phyloP scores from a whole-genome alignment of 257 asterid species.

The Solanum appendiculatum region DNA sequence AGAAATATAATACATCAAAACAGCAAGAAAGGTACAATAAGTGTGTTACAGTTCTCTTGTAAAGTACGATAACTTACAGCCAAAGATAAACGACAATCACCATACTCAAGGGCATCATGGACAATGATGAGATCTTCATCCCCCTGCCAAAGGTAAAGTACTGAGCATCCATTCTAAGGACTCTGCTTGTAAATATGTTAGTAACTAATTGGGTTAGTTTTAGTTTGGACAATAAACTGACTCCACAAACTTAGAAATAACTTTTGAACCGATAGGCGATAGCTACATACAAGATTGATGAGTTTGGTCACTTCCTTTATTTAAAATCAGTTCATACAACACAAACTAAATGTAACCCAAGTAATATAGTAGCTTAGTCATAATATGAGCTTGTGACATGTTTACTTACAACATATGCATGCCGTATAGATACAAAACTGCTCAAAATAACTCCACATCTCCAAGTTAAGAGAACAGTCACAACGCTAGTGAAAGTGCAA shows the following conservation, averaged over 20 bases:
- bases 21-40: background rate
- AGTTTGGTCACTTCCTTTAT: background rate
- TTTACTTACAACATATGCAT: background rate
- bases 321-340: background rate
- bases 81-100: constrained; percentile 88
- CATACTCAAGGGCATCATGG: constrained; percentile 84
- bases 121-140: constrained; percentile 82
- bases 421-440: background rate
- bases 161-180: background rate
- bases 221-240: background rate
- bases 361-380: background rate
- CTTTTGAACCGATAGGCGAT: background rate
- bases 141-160: constrained; percentile 44
- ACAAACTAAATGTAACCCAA: background rate
- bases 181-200: background rate
- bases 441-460: background rate
- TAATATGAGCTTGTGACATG: background rate
- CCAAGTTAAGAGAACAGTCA: background rate
- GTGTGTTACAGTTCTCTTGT: background rate
- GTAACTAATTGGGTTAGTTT: background rate
- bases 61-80: constrained; percentile 47
- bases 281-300: background rate
- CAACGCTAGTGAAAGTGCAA: background rate
- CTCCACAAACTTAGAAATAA: background rate
- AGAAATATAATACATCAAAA: background rate